A percentile compares a stretch with the other conserved stretches of the same genome.
Evolutionary conservation across 495 filamentous ascomycete species (phyloP).

Genomic region (Apodospora peruviana): DNA sequence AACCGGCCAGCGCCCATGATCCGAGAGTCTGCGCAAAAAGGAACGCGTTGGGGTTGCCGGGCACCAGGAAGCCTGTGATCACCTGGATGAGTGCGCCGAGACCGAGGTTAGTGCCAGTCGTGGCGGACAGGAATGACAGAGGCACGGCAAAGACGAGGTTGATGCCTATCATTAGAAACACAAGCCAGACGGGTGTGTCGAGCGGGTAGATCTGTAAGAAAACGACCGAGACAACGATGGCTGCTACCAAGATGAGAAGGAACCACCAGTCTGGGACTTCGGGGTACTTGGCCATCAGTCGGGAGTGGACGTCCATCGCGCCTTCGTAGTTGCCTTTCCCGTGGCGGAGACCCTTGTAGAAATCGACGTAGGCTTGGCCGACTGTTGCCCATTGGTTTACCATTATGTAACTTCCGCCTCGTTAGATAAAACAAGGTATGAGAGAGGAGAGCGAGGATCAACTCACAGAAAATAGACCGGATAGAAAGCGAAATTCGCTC

Average conservation of each 20-base stretch:
- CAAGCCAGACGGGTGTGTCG: conserved; percentile 28
- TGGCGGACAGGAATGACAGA: conserved; percentile 29
- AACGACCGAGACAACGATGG: conserved; percentile 47
- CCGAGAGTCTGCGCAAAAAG: conserved; percentile 29
- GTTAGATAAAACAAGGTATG: no score
- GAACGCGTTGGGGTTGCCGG: conserved; percentile 30
- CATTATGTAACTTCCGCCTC: no score
- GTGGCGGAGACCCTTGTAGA: conserved; percentile 41
- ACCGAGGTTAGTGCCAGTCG: conserved; percentile 29
- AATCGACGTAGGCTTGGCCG: conserved; percentile 22
- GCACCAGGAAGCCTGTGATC: conserved; percentile 27
- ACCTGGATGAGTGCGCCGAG: conserved; percentile 28
- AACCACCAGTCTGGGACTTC: conserved; percentile 62
- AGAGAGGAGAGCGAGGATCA: no score
- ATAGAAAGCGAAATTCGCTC: conserved; percentile 55
- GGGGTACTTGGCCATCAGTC: conserved; percentile 54
- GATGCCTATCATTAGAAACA: conserved; percentile 31
- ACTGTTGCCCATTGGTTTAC: conserved; percentile 47
- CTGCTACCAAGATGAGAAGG: conserved; percentile 35
- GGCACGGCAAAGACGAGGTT: conserved; percentile 34
- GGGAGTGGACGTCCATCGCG: conserved; percentile 54
- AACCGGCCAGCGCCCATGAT: conserved; percentile 27
- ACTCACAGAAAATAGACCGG: conserved; percentile 49
- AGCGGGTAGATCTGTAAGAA: conserved; percentile 43
- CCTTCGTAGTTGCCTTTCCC: conserved; percentile 43